phyloP scores from a whole-genome alignment of 2,329 filamentous ascomycete species.

The Phoma sp. region DNA sequence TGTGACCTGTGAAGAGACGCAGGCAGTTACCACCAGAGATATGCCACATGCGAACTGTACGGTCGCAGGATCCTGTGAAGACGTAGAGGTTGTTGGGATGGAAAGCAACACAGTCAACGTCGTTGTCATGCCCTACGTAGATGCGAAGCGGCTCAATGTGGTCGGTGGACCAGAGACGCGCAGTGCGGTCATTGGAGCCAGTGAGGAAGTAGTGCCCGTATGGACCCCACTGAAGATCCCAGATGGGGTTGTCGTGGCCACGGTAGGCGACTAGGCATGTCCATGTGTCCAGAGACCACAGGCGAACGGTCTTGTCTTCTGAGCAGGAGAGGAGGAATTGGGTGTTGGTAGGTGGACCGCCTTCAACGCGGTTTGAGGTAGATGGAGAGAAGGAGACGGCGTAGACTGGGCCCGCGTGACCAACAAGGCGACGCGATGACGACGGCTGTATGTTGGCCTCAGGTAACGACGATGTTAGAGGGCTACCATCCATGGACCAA shows the following conservation, averaged over 20 bases:
- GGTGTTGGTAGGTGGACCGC: constrained; percentile 64
- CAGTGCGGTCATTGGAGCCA: constrained; percentile 86
- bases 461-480: constrained; percentile 71
- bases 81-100: constrained; percentile 94
- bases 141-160: constrained; percentile 88
- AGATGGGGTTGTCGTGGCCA: constrained; percentile 87
- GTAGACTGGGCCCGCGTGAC: constrained; percentile 90
- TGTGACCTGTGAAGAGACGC: constrained; percentile 90
- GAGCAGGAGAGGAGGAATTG: constrained; percentile 87
- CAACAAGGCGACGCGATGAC: constrained; percentile 80
- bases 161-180: constrained; percentile 90
- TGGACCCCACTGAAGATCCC: constrained; percentile 87
- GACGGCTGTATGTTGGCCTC: constrained; percentile 62
- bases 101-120: constrained; percentile 91
- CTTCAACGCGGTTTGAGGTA: constrained; percentile 56
- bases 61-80: constrained; percentile 92
- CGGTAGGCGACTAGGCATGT: constrained; percentile 94
- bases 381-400: constrained; percentile 87
- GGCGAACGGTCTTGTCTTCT: constrained; percentile 83
- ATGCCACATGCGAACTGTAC: constrained; percentile 97
- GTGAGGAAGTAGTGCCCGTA: constrained; percentile 95
- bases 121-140: constrained; percentile 89
- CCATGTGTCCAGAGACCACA: constrained; percentile 94
- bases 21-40: constrained; percentile 87
- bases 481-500: constrained; percentile 87